Evolutionary conservation across 1,284 basidiomycete species (phyloP), one percentile per base, ranked within the genome.

Genomic region (Marasmius fiardii): DNA sequence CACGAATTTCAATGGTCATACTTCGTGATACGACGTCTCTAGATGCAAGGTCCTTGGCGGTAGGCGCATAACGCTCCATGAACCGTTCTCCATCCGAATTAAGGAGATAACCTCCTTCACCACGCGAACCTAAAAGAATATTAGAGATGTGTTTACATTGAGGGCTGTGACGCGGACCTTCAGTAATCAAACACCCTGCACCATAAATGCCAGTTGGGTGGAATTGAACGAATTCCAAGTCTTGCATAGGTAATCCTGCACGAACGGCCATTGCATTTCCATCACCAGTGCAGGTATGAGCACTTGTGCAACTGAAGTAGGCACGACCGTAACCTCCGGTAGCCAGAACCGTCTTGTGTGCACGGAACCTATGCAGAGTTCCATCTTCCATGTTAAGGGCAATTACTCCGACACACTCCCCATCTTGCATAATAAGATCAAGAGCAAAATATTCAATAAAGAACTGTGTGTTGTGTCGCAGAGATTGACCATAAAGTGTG

Each of bases 371-470:
- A 74, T 99, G 97, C 39, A 99, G 86, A 20, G 97, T 99, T 59
- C 97, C 97, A 68, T 99, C 97, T 78, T 99, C 97, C 92, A 98
- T 95, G 81, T 98, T 99, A 64, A 98, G 82, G 10, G 97, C 97
- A 66, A 98, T 93, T 55, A 99, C 96, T 80, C 97, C 97, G 60
- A 99, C 96, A 78, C 97, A 99, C 75, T 98, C 93, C 68, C 95
- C 97, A 64, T 93, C 94, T 72, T 98, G 85, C 97, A 99, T 98
- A 73, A 99, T 95, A 59, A 99, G 79, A 74, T 99, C 96, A 60
- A 96, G 85, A 18, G 96, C 97, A 73, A 99, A 99, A 78, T 95
- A 99, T 75, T 99, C 97, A 74, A 99, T 98, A 81, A 99, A 99
- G 78, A 98, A 99, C 77, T 98, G 97, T 71, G 97, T 99, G 82